Evolutionary conservation across 2,329 filamentous ascomycete genomes (phyloP).

Genomic region (Apiospora phragmitis): DNA sequence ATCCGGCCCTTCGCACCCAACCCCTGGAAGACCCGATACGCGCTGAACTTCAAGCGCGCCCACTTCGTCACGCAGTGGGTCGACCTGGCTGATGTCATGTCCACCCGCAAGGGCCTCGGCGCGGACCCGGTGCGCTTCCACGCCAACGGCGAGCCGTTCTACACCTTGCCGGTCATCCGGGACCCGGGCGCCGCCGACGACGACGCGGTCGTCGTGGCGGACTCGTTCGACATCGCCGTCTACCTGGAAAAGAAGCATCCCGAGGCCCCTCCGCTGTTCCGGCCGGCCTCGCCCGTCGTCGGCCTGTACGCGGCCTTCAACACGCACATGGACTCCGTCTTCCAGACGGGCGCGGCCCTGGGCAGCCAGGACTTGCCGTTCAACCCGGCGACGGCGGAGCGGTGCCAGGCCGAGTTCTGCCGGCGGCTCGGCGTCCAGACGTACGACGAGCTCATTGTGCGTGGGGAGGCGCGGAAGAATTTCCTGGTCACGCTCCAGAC

Average conservation of each 20-base stretch:
- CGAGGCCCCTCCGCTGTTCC: conserved; percentile 39
- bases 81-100: conserved; percentile 49
- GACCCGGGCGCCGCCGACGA: conserved; percentile 44
- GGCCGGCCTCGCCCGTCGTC: conserved; percentile 19
- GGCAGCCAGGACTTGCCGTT: conserved; percentile 45
- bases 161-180: conserved; percentile 59
- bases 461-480: conserved; percentile 21
- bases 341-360: conserved; percentile 46
- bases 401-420: conserved; percentile 46
- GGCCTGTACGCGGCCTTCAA: conserved; percentile 53
- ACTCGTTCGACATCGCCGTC: conserved; percentile 66
- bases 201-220: conserved; percentile 49
- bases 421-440: conserved; percentile 43
- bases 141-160: conserved; percentile 57
- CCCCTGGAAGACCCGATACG: conserved; percentile 35
- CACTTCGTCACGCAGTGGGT: conserved; percentile 47
- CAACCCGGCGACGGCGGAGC: conserved; percentile 47
- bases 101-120: conserved; percentile 46
- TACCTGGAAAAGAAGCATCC: conserved; percentile 58
- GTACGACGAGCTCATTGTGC: conserved; percentile 42
- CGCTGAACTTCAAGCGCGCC: conserved; percentile 43
- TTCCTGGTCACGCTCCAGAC: conserved; percentile 14
- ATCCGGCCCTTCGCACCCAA: conserved; percentile 29
- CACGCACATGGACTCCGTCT: conserved; percentile 52
- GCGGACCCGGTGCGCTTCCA: conserved; percentile 53